Base-by-base conservation (phyloP, 2,329 filamentous ascomycete species). In the Phyllosticta paracitricarpa region DNA sequence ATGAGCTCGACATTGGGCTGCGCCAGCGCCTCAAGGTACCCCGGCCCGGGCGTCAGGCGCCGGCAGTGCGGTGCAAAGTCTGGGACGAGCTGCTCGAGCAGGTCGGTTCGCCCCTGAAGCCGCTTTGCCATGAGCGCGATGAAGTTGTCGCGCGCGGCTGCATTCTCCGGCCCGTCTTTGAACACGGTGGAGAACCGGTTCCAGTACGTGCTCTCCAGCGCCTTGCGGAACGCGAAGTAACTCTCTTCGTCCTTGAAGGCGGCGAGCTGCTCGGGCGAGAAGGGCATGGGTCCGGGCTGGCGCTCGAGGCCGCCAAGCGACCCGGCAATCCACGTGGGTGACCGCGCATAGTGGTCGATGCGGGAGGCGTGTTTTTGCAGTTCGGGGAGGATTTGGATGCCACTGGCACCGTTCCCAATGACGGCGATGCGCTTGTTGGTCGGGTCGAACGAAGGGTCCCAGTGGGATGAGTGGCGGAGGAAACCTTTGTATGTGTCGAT, bases 361-460 rank as follows among this genome's bases (percentile, higher is more conserved):
- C 78, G 6, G 77, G 58, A 77, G 77, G 71, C 65, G 82, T 84
- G 65, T 0, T 78, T 78, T 3, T 79, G 83, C 73, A 81, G 79
- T 51, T 82, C 83, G 61, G 88, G 85, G 1, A 81, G 78, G 57
- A 86, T 79, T 65, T 88, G 85, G 1, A 87, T 81, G 0, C 84
- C 85, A 0, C 82, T 82, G 0, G 84, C 82, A 5, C 85, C 85
- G 0, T 84, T 87, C 12, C 85, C 85, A 54, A 88, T 83, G 59
- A 88, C 79, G 7, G 81, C 85, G 55, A 83, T 78, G 9, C 77
- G 78, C 68, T 87, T 87, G 63, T 76, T 77, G 0, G 77, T 76
- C 63, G 85, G 77, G 70, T 77, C 84, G 70, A 75, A 82, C 0
- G 70, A 68, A 1, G 76, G 71, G 61, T 84, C 75, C 84, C 84